Evolutionary conservation across 164 flowering plant species (phyloP).

Genomic region (grape (Vitis vinifera)): ASM3070453v1 NC_081815.1:837001-837500

Average conservation of each 20-base stretch:
- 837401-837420: slow-evolving; percentile 37
- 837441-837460: slow-evolving; percentile 33
- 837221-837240: slow-evolving; percentile 24
- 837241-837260: slow-evolving; percentile 22
- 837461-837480: slow-evolving; percentile 28
- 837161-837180: slow-evolving; percentile 20
- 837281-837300: slow-evolving; percentile 18
- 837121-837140: slow-evolving; percentile 18
- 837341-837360: neutral
- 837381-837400: neutral
- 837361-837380: neutral
- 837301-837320: neutral
- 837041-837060: slow-evolving; percentile 23
- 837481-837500: slow-evolving; percentile 10
- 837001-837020: slow-evolving; percentile 10
- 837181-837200: neutral
- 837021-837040: slow-evolving; percentile 25
- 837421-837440: slow-evolving; percentile 26
- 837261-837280: slow-evolving; percentile 18
- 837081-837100: slow-evolving; percentile 20
- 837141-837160: slow-evolving; percentile 18
- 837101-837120: slow-evolving; percentile 24
- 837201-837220: slow-evolving; percentile 14
- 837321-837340: neutral
- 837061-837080: slow-evolving; percentile 23